These are phyloP conservation scores for Solanum ossicruentum DNA, from an alignment of 257 asterid species.

Conservation along the genomic window DNA sequence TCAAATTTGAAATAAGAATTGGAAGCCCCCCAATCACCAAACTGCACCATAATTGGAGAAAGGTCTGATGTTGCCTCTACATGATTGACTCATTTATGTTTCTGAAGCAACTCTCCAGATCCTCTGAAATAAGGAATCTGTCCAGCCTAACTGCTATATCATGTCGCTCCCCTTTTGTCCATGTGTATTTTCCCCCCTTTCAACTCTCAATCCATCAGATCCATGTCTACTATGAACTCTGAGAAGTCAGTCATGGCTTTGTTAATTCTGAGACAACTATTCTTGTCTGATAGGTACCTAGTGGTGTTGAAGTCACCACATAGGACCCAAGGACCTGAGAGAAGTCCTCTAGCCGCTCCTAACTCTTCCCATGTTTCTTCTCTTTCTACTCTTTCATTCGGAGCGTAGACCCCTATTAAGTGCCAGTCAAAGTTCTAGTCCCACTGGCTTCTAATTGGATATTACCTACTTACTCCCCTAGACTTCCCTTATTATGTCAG, in stretches of 20 bases:
- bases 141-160: no score
- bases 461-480: neutral
- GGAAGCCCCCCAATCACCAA: neutral
- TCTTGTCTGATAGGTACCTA: neutral
- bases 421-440: neutral
- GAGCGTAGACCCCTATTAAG: neutral
- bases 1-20: neutral
- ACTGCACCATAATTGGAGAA: neutral
- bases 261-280: neutral
- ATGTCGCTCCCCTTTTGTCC: neutral
- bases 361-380: no score
- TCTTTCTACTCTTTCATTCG: neutral
- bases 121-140: no score
- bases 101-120: no score
- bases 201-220: neutral
- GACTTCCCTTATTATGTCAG: neutral
- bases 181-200: neutral
- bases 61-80: neutral
- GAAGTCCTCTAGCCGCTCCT: no score
- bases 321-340: no score
- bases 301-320: no score
- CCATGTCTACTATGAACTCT: neutral
- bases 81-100: no score
- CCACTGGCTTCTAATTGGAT: neutral
- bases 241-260: neutral